These are phyloP conservation scores for Kurtzmaniella cleridarum DNA, from an alignment of 805 yeast species.

Conservation along the genomic window DNA sequence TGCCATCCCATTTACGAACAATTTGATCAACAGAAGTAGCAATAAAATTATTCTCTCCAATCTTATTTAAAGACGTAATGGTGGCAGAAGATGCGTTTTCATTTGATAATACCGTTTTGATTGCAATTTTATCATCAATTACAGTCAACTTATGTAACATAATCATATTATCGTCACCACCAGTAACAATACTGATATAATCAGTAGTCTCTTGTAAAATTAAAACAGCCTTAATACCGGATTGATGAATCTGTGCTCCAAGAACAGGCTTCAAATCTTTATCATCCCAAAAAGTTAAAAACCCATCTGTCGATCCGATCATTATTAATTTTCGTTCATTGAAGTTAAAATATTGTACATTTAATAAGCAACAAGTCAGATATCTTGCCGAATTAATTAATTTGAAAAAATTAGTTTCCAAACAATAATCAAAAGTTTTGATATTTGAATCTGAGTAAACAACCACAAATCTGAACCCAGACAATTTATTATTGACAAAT, in stretches of 20 bases:
- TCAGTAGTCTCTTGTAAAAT: slow-evolving; percentile 9
- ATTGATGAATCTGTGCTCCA: slow-evolving; percentile 67
- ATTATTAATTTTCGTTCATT: slow-evolving; percentile 32
- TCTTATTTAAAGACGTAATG: slow-evolving; percentile 55
- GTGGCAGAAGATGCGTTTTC: slow-evolving; percentile 80
- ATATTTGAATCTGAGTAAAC: slow-evolving; percentile 85
- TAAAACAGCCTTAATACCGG: slow-evolving; percentile 69
- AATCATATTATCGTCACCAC: slow-evolving; percentile 90
- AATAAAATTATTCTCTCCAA: slow-evolving; percentile 30
- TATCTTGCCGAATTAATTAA: slow-evolving; percentile 48
- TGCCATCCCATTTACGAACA: slow-evolving; percentile 55
- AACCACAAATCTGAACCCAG: slow-evolving; percentile 53
- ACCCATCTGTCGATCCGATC: slow-evolving; percentile 82
- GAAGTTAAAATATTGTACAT: slow-evolving; percentile 42
- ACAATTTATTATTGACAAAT: slow-evolving; percentile 13
- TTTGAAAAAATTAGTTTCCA: slow-evolving; percentile 30
- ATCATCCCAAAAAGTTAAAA: slow-evolving; percentile 57
- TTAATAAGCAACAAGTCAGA: slow-evolving; percentile 71
- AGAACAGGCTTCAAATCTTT: slow-evolving; percentile 23
- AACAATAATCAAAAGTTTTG: slow-evolving; percentile 54
- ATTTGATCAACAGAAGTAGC: slow-evolving; percentile 85
- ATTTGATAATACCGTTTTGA: slow-evolving; percentile 28
- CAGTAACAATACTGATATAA: slow-evolving; percentile 48
- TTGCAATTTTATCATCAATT: slow-evolving; percentile 8
- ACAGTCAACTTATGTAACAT: slow-evolving; percentile 16